Evolutionary conservation across 2,329 filamentous ascomycete species (phyloP).

Genomic region (Aspergillus melleus): DNA sequence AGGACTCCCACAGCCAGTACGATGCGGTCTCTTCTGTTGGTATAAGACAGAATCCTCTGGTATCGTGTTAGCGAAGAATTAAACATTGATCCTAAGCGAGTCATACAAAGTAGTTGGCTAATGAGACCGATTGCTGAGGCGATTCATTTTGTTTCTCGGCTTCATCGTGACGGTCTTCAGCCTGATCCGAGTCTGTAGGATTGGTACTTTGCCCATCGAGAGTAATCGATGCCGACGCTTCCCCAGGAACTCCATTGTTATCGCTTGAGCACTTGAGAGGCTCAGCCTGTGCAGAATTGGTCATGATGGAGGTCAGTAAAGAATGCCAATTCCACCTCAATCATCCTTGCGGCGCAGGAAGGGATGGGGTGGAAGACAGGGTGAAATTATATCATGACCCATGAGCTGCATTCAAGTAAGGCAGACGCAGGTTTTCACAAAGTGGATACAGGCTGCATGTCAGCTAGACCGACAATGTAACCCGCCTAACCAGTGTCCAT

Average conservation of each 20-base stretch:
- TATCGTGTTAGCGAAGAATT: not conserved
- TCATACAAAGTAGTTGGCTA: constrained; percentile 18
- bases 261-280: too few relatives aligned
- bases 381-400: too few relatives aligned
- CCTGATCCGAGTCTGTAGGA: not conserved
- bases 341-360: not conserved
- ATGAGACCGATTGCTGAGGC: constrained; percentile 8
- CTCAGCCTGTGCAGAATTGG: not conserved
- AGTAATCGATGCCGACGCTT: not conserved
- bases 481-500: too few relatives aligned
- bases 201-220: not conserved
- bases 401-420: too few relatives aligned
- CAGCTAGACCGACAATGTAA: too few relatives aligned
- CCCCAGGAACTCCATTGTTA: too few relatives aligned
- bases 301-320: not conserved
- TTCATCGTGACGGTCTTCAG: not conserved
- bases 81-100: not conserved
- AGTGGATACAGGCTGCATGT: too few relatives aligned
- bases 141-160: constrained; percentile 1
- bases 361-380: too few relatives aligned
- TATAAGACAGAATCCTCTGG: constrained; percentile 26
- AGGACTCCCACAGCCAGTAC: constrained; percentile 21
- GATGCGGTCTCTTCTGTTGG: constrained; percentile 16
- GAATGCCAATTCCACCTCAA: not conserved
- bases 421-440: too few relatives aligned